Base-by-base conservation (phyloP, 306 rosid genomes). In the Senna siamea region DNA sequence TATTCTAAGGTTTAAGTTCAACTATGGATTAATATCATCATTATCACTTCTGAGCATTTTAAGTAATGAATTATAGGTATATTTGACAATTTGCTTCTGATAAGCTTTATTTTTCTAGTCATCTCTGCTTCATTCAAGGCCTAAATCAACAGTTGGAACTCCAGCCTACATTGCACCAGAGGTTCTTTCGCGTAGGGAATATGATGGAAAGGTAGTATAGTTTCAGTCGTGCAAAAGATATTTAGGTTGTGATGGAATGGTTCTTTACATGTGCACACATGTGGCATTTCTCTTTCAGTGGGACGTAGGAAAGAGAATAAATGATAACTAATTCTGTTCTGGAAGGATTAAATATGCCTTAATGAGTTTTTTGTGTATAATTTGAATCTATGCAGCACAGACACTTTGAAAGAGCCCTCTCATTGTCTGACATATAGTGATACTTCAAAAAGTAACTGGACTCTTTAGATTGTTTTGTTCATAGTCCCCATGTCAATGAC, bases 131-230 rank as follows among this genome's bases (percentile, higher is more conserved):
- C 97, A 91, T 75, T 91, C 97, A 66, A 89, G 88, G 61, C 97
- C 97, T 44, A 91, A 91, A 44, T 91, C 97, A 53, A 75, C 93
- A 1, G 96, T 90, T 22, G 96, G 96, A 77, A 90, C 96, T 78
- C 96, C 96, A 5, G 97, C 97, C 41, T 91, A 91, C 77, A 91
- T 91, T 80, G 97, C 97, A 40, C 97, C 97, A 2, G 94, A 91
- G 85, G 94, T 91, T 82, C 92, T 91, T 76, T 87, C 92, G 7
- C 90, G 94, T 7, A 88, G 89, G 80, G 97, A 91, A 81, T 91
- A 91, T 66, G 94, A 91, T 48, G 97, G 97, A 76, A 91, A 91
- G 97, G 97, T 91, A 88, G 23, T 81, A 35, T 61, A 35, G 67
- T 63, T 72, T 72, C 81, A 28, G 12, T 18, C 61, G 4, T 19